Evolutionary conservation across 305 asterid genomes (phyloP), one percentile per base, ranked within the genome.

Genomic region (Fraxinus ornus): DNA sequence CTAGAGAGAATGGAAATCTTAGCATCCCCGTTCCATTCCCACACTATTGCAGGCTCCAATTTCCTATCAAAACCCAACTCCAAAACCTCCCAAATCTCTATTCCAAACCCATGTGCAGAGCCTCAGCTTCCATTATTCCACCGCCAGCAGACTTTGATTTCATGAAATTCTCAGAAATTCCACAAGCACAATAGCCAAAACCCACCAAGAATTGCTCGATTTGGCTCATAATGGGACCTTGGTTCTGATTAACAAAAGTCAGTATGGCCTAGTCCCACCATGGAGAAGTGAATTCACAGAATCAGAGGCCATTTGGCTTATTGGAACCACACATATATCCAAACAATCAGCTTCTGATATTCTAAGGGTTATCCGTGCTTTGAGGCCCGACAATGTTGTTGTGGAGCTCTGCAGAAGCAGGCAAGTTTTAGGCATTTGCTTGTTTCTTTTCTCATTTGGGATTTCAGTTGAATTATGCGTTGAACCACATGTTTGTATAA

Each of bases 361-460:
- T 5, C 89, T 89, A 60, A 91, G 97, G 91, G 98, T 94, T 52
- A 86, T 94, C 26, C 88, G 91, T 77, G 83, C 90, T 19, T 85
- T 95, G 76, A 91, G 78, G 78, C 98, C 98, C n/a, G 95, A 95
- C 4, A 95, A 95, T 84, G 93, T 95, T 44, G 97, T 95, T 52
- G 98, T 94, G 49, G 97, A 94, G 91, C 97, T 95, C 66, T 94
- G 99, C 80, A 88, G 97, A 90, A 95, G 98, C 92, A 95, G 98
- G 98, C 94, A 91, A 89, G 95, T 88, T 72, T 73, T 55, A 3
- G 17, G 32, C 62, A 47, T 73, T 75, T 77, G 7, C 6, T 44
- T 13, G 24, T 55, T 37, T 1, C 9, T 1, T 15, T 10, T 60
- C 72, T 62, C 62, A 4, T 39, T 17, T 74, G 30, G 77, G 5